Percentiles rank a stretch among this genome's conserved stretches.
These are phyloP conservation scores for Cyanidiococcus yangmingshanensis DNA, from an alignment of 23 red algal genomes.

Conservation along the genomic window DNA sequence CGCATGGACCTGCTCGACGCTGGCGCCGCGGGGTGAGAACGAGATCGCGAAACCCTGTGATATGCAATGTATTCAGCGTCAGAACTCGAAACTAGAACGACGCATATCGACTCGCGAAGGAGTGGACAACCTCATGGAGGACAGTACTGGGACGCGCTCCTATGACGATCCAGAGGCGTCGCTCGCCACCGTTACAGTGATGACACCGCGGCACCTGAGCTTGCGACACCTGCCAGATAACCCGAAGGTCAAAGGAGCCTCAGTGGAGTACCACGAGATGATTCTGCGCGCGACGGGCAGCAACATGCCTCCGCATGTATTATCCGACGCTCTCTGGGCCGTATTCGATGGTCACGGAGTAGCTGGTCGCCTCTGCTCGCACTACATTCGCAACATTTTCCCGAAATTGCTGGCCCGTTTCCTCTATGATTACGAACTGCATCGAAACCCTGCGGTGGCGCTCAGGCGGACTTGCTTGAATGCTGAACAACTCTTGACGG, in stretches of 20 bases:
- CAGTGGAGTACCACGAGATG: conserved; percentile 12
- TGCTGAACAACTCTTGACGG: conserved; percentile 5
- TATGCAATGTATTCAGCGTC: background rate
- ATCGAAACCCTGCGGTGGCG: conserved; percentile 1
- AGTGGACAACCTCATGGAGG: conserved; percentile 2
- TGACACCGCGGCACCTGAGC: conserved; percentile 11
- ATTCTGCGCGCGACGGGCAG: conserved; percentile 2
- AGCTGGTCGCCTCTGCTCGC: conserved; percentile 43
- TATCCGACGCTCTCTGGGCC: conserved; percentile 46
- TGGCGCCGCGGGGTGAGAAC: background rate
- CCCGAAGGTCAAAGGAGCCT: conserved; percentile 5
- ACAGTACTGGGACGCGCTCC: background rate
- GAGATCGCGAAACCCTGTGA: conserved; percentile 14
- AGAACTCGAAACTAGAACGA: background rate
- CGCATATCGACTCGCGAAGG: background rate
- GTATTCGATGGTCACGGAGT: conserved; percentile 81
- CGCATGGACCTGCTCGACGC: conserved; percentile 3
- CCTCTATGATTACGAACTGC: background rate
- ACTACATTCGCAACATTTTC: conserved; percentile 38
- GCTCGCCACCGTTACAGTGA: conserved; percentile 7
- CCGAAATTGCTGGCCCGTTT: conserved; percentile 4
- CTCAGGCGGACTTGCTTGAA: background rate
- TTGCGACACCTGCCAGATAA: background rate
- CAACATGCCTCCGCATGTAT: background rate
- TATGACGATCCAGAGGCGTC: conserved; percentile 16